Percentiles rank a stretch among this genome's conserved stretches.
Conservation (phyloP, 805 yeast genomes). For the Metschnikowia colocasiae region DNA sequence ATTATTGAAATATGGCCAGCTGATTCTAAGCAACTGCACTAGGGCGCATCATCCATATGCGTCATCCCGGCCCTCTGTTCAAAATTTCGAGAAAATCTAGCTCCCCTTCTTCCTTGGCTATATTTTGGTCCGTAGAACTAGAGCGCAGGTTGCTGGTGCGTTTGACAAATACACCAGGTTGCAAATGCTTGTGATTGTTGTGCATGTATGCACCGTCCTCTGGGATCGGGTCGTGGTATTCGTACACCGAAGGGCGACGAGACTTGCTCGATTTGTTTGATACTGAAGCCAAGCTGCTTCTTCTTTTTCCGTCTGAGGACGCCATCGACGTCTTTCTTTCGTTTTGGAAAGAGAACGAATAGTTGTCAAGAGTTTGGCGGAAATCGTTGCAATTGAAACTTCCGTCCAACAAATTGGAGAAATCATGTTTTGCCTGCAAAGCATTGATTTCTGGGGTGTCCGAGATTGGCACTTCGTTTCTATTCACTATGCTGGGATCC, state of each 20-base stretch:
- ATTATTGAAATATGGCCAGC: not conserved
- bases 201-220: conserved; percentile 12
- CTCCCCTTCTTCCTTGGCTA: conserved; percentile 24
- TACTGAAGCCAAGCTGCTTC: conserved; percentile 15
- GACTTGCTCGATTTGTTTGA: conserved; percentile 16
- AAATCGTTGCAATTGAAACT: conserved; percentile 28
- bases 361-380: conserved; percentile 28
- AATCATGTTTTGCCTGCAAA: conserved; percentile 30
- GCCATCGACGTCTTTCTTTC: conserved; percentile 8
- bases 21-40: not conserved
- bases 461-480: not conserved
- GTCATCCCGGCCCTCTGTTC: conserved; percentile 29
- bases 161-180: conserved; percentile 8
- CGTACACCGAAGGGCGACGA: conserved; percentile 13
- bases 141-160: conserved; percentile 1
- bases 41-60: not conserved
- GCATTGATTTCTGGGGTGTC: conserved; percentile 9
- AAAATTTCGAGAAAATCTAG: conserved; percentile 48
- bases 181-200: conserved; percentile 4
- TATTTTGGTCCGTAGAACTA: not conserved
- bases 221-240: conserved; percentile 16
- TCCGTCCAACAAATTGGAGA: conserved; percentile 34
- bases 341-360: conserved; percentile 21
- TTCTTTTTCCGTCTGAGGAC: conserved; percentile 9
- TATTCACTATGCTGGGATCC: not conserved